Evolutionary conservation across 108 stramenopile species (phyloP).

Genomic region (Chaetoceros tenuissimus): DNA sequence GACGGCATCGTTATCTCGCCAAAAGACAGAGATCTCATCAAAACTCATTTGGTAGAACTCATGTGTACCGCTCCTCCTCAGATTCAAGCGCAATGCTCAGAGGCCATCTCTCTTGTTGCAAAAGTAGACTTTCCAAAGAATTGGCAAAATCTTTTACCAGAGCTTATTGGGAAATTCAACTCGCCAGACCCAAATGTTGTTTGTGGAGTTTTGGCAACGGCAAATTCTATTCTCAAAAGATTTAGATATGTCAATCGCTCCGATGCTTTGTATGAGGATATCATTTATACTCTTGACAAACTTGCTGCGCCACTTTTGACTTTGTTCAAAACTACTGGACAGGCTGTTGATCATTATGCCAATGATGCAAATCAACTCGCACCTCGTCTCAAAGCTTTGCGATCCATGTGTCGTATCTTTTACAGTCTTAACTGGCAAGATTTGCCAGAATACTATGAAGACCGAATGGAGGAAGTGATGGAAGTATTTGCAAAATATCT

Average conservation of each 20-base stretch:
- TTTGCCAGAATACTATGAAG: constrained; percentile 97
- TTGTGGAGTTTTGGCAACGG: constrained; percentile 90
- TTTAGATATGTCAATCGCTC: constrained; percentile 86
- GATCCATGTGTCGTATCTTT: constrained; percentile 85
- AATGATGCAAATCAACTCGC: constrained; percentile 29
- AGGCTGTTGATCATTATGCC: constrained; percentile 35
- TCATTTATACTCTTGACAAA: constrained; percentile 73
- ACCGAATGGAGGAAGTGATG: constrained; percentile 94
- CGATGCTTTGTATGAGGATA: constrained; percentile 74
- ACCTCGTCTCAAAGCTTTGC: constrained; percentile 62
- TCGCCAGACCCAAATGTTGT: constrained; percentile 68
- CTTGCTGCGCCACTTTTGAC: constrained; percentile 77
- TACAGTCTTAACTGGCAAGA: constrained; percentile 97
- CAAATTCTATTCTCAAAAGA: constrained; percentile 90
- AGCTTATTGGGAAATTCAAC: constrained; percentile 70
- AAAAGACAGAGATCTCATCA: constrained; percentile 82
- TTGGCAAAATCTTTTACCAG: constrained; percentile 92
- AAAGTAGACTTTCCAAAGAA: constrained; percentile 85
- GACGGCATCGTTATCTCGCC: constrained; percentile 36
- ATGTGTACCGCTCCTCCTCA: constrained; percentile 88
- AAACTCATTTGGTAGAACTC: constrained; percentile 88
- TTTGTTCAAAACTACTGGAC: constrained; percentile 52
- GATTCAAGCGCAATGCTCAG: constrained; percentile 90
- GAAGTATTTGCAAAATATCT: constrained; percentile 79
- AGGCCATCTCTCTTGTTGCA: constrained; percentile 91